Conservation (phyloP, 495 filamentous ascomycete species). For the Penicillium canariense region DNA sequence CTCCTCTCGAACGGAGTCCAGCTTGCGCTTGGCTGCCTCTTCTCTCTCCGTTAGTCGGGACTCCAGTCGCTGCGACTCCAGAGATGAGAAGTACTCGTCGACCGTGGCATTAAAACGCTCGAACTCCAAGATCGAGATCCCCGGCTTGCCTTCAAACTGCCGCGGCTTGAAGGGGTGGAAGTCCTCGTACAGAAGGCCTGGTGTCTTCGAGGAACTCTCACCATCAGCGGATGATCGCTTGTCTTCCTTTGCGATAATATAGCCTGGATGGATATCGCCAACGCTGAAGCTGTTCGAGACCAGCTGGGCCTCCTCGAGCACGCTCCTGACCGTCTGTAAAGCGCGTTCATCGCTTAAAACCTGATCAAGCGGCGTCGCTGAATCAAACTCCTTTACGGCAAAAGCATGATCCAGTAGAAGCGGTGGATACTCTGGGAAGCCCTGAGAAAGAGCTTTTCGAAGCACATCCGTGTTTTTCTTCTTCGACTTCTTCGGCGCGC, state of each 20-base stretch:
- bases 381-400: slow-evolving; percentile 62
- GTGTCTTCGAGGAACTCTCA: slow-evolving; percentile 38
- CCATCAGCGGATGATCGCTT: slow-evolving; percentile 34
- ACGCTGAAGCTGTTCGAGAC: slow-evolving; percentile 45
- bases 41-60: slow-evolving; percentile 79
- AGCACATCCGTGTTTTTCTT: slow-evolving; percentile 80
- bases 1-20: slow-evolving; percentile 76
- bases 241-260: slow-evolving; percentile 79
- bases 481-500: slow-evolving; percentile 63
- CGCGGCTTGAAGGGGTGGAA: slow-evolving; percentile 90
- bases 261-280: slow-evolving; percentile 54
- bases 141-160: slow-evolving; percentile 71
- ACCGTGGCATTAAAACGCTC: slow-evolving; percentile 88
- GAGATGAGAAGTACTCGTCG: slow-evolving; percentile 94
- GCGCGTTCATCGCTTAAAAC: slow-evolving; percentile 65
- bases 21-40: slow-evolving; percentile 72
- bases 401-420: slow-evolving; percentile 85
- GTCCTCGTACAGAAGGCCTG: slow-evolving; percentile 77
- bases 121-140: slow-evolving; percentile 65
- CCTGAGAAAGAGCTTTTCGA: slow-evolving; percentile 73
- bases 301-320: slow-evolving; percentile 61
- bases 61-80: slow-evolving; percentile 90
- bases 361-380: slow-evolving; percentile 59
- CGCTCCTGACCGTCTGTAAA: slow-evolving; percentile 58
- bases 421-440: slow-evolving; percentile 83